Base-by-base conservation (phyloP, 768 basidiomycete species). In the Pleurotus eryngii region DNA sequence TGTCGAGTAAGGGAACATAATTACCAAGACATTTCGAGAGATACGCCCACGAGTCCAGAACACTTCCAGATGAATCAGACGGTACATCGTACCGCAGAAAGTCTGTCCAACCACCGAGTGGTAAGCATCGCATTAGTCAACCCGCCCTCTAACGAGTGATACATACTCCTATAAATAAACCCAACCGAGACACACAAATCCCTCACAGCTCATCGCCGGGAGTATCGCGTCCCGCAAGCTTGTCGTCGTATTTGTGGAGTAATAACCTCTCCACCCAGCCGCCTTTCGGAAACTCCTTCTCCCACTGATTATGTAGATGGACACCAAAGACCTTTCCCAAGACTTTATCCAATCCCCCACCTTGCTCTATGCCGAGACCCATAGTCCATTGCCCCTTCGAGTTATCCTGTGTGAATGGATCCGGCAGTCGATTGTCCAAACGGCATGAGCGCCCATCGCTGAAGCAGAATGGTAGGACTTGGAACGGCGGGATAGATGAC, bases 231-330 rank as follows among this genome's bases (percentile, higher is more conserved):
- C 26, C 56, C 49, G 47, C 60, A 61, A 78, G 55, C 61, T 68
- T 72, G 55, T 57, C 60, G 55, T 90, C 85, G 61, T 89, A 89
- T 66, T 76, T 75, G 61, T 71, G 74, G 68, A 95, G 69, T 61
- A 98, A 70, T 62, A 97, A 64, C 64, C 90, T 76, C 57, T 91
- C 85, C 4, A 99, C 86, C 95, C 95, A 98, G 0, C 96, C 96
- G 2, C 75, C 82, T 15, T 69, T 67, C 0, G 96, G 95, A 67
- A 89, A 98, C 49, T 72, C 71, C 76, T 94, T 97, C 53, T 89
- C 82, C 95, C 96, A 98, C 70, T 94, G 94, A 71, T 98, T 97
- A 70, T 98, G 96, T 64, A 98, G 67, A 72, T 98, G 96, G 37
- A 98, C 81, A 0, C 86, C 82, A 74, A 96, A 99, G 11, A 96